A percentile compares a stretch with the other conserved stretches of the same genome.
Conservation (phyloP, 805 yeast species). For the Sungouiozyma intestinalis region DNA sequence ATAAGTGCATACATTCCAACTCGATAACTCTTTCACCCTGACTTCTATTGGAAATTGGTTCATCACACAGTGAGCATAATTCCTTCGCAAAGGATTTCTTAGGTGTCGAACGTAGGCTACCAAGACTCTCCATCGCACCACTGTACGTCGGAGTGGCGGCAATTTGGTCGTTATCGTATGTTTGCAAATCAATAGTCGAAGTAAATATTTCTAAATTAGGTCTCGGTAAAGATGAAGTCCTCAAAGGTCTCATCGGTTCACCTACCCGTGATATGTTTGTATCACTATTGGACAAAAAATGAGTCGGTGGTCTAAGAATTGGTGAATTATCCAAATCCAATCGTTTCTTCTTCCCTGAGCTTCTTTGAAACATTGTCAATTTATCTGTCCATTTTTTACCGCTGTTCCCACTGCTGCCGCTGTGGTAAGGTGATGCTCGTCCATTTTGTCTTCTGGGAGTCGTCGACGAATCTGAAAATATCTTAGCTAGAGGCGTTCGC, state of each 20-base stretch:
- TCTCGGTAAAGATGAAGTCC: constrained; percentile 24
- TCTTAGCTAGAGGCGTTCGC: neutral
- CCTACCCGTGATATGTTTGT: too few relatives aligned
- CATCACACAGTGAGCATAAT: constrained; percentile 38
- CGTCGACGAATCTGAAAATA: neutral
- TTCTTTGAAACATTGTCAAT: constrained; percentile 12
- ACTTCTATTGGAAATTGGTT: constrained; percentile 36
- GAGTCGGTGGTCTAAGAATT: neutral
- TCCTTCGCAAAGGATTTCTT: constrained; percentile 22
- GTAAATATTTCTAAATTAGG: constrained; percentile 9
- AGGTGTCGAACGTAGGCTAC: neutral
- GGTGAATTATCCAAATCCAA: constrained; percentile 1
- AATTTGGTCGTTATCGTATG: neutral
- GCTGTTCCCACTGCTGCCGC: neutral
- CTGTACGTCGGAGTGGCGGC: too few relatives aligned
- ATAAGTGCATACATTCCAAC: constrained; percentile 43
- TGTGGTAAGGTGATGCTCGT: neutral
- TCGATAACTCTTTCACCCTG: constrained; percentile 37
- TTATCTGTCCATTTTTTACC: constrained; percentile 20
- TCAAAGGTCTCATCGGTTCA: constrained; percentile 7
- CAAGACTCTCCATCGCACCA: neutral
- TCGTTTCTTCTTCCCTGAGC: constrained; percentile 9
- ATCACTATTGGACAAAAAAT: neutral
- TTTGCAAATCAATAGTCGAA: neutral
- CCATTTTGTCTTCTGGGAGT: neutral